These are phyloP conservation scores for Thielaviopsis euricoi DNA, from an alignment of 2,329 filamentous ascomycete species.

Conservation along the genomic window DNA sequence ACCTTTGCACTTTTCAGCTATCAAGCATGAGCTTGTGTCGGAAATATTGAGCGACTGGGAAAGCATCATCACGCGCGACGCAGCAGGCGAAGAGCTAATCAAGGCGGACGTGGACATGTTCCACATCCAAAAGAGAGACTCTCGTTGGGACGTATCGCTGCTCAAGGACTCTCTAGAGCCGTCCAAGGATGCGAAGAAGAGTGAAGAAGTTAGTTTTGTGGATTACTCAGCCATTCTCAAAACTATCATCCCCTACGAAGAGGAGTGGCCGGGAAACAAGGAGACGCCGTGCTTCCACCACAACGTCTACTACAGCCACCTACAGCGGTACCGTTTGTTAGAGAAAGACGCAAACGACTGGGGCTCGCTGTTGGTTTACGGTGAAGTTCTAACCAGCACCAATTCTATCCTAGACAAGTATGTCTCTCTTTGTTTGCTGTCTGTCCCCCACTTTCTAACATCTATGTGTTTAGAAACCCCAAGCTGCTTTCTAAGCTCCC, in stretches of 20 bases:
- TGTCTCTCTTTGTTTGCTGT: conserved; percentile 9
- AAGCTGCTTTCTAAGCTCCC: conserved; percentile 61
- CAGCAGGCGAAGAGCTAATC: conserved; percentile 49
- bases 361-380: conserved; percentile 68
- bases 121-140: conserved; percentile 50
- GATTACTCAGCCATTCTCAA: conserved; percentile 65
- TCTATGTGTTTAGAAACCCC: conserved; percentile 42
- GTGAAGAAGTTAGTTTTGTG: conserved; percentile 39
- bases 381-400: conserved; percentile 83
- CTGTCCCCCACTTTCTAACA: background rate
- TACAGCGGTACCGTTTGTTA: conserved; percentile 45
- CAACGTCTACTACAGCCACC: conserved; percentile 54
- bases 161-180: conserved; percentile 11
- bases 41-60: conserved; percentile 50
- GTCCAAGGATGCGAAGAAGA: background rate
- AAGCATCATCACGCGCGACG: conserved; percentile 49
- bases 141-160: conserved; percentile 37
- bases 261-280: conserved; percentile 47
- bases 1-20: conserved; percentile 58
- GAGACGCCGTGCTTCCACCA: conserved; percentile 81
- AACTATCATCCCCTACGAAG: conserved; percentile 55
- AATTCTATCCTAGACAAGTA: conserved; percentile 86
- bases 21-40: conserved; percentile 46
- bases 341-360: conserved; percentile 44
- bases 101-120: conserved; percentile 74